Evolutionary conservation across 352 stramenopile species (phyloP), one percentile per base, ranked within the genome.

Genomic region (Globisporangium spinosum): DNA sequence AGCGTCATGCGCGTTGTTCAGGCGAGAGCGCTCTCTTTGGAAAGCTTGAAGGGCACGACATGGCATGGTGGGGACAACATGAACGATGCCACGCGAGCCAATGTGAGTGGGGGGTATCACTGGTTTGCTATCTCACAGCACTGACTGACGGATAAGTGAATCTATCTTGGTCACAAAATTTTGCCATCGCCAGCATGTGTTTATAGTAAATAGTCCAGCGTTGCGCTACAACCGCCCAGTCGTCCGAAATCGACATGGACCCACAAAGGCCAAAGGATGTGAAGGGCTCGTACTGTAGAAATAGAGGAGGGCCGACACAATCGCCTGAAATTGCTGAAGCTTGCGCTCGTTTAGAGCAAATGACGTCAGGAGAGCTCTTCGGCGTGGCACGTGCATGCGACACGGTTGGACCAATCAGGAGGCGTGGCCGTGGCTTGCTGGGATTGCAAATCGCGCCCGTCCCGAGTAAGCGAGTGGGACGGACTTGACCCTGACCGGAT

Each of bases 31-130:
- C 35, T n/a, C 40, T 6, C 13, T 20, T 47, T 15, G 1, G 15
- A 47, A 59, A 17, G 27, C 17, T 60, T 29, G 55, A 60, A 60
- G 10, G 55, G 55, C 17, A 29, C 55, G 55, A 47, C 17, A 34
- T 60, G 47, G 47, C 40, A 47, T 20, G 40, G 3, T 35, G 32
- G 17, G 15, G 15, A 51, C 43, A 51, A 20, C 43, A 10, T 22
- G 43, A 51, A 51, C 0, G 43, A 51, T 51, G 15, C 43, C 17
- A 47, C 15, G 15, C 40, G 40, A 47, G 15, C 40, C 5, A n/a
- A n/a, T n/a, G 20, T 20, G 45, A 25, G 15, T 0, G 45, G 12
- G 20, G 35, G 35, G 35, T 43, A 43, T 43, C 15, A 43, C 35
- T 17, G 35, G 10, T 43, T 15, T 43, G 35, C 12, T 17, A 5